phyloP scores from a whole-genome alignment of 2,329 filamentous ascomycete species.

The Helotiales sp. region DNA sequence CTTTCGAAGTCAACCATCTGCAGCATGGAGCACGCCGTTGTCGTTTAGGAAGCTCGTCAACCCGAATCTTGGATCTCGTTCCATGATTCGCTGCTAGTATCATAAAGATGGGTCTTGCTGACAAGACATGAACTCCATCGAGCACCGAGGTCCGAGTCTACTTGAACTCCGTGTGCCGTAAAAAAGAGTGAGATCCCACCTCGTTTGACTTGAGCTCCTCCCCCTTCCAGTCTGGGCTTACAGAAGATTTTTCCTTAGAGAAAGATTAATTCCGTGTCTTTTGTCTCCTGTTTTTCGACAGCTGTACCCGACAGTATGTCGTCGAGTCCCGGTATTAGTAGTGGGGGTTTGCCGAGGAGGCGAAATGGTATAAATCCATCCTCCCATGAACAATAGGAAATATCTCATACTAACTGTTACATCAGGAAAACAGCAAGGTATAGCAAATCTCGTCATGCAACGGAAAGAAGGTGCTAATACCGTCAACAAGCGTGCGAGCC shows the following conservation, averaged over 20 bases:
- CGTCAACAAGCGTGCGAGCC: slow-evolving; percentile 21
- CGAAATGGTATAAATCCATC: not conserved
- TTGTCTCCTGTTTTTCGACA: not conserved
- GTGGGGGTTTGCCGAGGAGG: not conserved
- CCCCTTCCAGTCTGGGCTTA: not conserved
- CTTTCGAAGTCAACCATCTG: not conserved
- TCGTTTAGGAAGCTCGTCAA: not conserved
- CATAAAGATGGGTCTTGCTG: not conserved
- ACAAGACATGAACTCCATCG: too few relatives aligned
- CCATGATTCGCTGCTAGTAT: not conserved
- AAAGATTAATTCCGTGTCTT: not conserved
- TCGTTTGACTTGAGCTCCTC: not conserved
- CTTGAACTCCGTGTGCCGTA: too few relatives aligned
- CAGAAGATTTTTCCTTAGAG: not conserved
- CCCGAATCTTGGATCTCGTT: not conserved
- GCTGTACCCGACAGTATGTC: not conserved
- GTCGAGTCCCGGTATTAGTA: not conserved
- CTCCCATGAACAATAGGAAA: not conserved
- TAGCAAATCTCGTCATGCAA: not conserved
- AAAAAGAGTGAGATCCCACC: not conserved
- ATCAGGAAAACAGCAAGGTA: not conserved
- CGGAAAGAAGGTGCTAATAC: not conserved
- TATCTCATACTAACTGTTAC: not conserved
- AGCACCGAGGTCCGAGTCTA: too few relatives aligned
- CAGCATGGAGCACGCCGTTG: not conserved